Base-by-base conservation (phyloP, 2,329 filamentous ascomycete species). In the Colletotrichum sansevieriae region DNA sequence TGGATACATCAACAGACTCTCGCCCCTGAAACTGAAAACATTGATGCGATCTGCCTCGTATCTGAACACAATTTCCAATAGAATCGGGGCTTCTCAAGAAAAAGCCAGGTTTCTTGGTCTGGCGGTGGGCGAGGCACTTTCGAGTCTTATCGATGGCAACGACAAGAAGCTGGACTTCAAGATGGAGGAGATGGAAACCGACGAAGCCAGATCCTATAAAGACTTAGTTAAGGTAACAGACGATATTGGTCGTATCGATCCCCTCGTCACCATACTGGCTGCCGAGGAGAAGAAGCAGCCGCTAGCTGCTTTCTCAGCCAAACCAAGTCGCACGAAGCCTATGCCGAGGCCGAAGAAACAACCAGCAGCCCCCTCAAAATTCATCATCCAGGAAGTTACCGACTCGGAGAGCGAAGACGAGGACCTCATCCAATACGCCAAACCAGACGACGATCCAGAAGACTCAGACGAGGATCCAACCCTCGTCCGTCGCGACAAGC, bases 381-480 rank as follows among this genome's bases (percentile, higher is more conserved):
- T 89, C 20, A 83, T 91, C 18, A 89, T 91, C 15, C 87, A 94
- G 78, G 91, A 94, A 74, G 77, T 94, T 10, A 83, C 85, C 25
- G 85, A 87, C 10, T 86, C 86, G 2, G 85, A 87, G 1, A 85
- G 84, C 9, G 89, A 90, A 52, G 87, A 89, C 37, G 88, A 91
- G 15, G 92, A 92, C 68, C 82, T 98, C 1, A 83, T 89, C 2
- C 88, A 93, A 1, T 97, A 98, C 73, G 87, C 88, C 13, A 98
- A 97, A 77, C 93, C 93, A 0, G 93, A 94, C 74, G 94, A 92
- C 2, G 96, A 99, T 73, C 87, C 90, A 0, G 93, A 97, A 76
- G 96, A 99, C 76, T 95, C 94, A 0, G 94, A 98, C 65, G 95
- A 98, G 43, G 97, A 99, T 74, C 91, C 96, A 5, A 97, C 94